Base-by-base conservation (phyloP, 2,329 filamentous ascomycete genomes). In the Aureobasidium namibiae region DNA sequence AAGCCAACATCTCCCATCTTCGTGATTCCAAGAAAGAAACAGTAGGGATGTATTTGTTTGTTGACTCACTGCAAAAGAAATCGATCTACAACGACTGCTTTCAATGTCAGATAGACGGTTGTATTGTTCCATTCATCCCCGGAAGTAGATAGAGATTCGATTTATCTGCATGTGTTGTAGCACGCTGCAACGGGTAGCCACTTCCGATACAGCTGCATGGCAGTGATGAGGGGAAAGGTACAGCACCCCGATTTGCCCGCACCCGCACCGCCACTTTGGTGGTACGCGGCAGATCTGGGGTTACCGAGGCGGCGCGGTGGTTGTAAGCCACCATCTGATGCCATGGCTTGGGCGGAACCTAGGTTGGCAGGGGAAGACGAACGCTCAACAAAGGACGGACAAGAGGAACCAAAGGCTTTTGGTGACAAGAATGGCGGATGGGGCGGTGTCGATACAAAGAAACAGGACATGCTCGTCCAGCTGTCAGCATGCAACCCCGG, bases 141-240 rank as follows among this genome's bases (percentile, higher is more conserved):
- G 50, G 38, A 31, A 14, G 23, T 39, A 16, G 29, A 24, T 10
- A 38, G 31, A 38, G 46, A 38, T 16, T 16, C n/a, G 3, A 50
- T 50, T n/a, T n/a, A n/a, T n/a, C n/a, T n/a, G n/a, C n/a, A n/a
- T n/a, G 46, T 49, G 46, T 34, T 36, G 46, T 50, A 41, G 49
- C n/a, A 36, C 49, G 36, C 16, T 41, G 49, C 36, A 54, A 54
- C 50, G 50, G 50, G 11, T 54, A 10, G 36, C 23, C 24, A 24
- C 50, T 54, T 54, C 50, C 50, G 50, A 33, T 31, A 26, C 23
- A 41, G 21, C 26, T 54, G 38, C 50, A n/a, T n/a, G n/a, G n/a
- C n/a, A n/a, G n/a, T n/a, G n/a, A 33, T 54, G 50, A 54, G 50
- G 49, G 49, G 49, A 18, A 39, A 52, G 21, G 14, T 11, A 11